Base-by-base conservation (phyloP, 352 stramenopile species). In the Elongisporangium undulatum region DNA sequence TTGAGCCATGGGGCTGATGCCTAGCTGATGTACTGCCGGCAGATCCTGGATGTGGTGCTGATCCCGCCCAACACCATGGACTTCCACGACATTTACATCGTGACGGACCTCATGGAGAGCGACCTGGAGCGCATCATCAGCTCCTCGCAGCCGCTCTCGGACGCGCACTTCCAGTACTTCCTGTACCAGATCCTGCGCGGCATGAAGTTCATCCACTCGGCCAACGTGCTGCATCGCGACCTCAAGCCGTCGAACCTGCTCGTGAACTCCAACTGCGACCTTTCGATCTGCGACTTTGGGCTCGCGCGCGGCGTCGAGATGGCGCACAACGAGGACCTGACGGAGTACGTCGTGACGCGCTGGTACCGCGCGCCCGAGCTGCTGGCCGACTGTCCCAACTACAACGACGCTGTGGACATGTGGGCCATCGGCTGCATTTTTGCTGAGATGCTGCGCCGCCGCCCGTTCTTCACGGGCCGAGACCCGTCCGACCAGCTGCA, bases 391-490 rank as follows among this genome's bases (percentile, higher is more conserved):
- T 98, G 91, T 71, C 95, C 96, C 60, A 92, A 99, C 67, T 99
- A 99, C 77, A 96, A 94, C 41, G 95, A 98, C 58, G 85, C 92
- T 21, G 92, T 99, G 52, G 96, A 99, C 71, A 90, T 98, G 53
- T 99, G 95, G 95, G 90, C 86, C 53, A 87, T 99, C 23, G 98
- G 97, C 8, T 99, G 98, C 72, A 99, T 99, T 73, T 99, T 99
- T 70, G 98, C 95, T 24, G 98, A 99, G 74, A 95, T 99, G 66
- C 85, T 99, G 50, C 79, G 85, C n/a, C 84, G 97, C 52, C 98
- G 98, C 55, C 96, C 84, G 2, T 94, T 93, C 62, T 93, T 95
- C 66, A 92, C 82, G 10, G 86, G 86, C 3, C 62, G 80, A 26
- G 81, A 95, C 62, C 82, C 81, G n/a, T 89, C 82, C 19, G 82